A percentile compares a stretch with the other conserved stretches of the same genome.
phyloP scores from a whole-genome alignment of 2,329 filamentous ascomycete genomes.

The Lachnellula suecica region DNA sequence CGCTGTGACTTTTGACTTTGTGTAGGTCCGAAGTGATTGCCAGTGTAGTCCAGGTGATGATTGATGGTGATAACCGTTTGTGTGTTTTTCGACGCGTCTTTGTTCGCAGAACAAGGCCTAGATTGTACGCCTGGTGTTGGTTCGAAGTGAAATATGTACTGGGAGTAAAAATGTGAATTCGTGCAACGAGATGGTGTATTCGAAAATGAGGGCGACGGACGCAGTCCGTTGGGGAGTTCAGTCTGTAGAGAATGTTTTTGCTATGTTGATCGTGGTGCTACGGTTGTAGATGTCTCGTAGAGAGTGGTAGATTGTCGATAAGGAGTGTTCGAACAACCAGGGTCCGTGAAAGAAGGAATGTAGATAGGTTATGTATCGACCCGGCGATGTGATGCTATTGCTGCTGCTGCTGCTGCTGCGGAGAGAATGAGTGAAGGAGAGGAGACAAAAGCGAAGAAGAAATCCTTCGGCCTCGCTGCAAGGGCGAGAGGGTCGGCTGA shows the following conservation, averaged over 20 bases:
- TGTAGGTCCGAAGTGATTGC: constrained; percentile 5
- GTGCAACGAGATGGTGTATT: neutral
- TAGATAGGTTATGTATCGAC: constrained; percentile 20
- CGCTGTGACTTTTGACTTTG: constrained; percentile 6
- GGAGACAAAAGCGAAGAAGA: constrained; percentile 9
- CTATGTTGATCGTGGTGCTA: neutral
- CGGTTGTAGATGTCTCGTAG: constrained; percentile 3
- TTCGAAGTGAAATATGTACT: constrained; percentile 4
- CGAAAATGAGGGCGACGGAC: neutral
- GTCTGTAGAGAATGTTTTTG: neutral
- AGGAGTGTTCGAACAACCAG: constrained; percentile 30
- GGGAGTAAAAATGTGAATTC: constrained; percentile 1
- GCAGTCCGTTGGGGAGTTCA: neutral
- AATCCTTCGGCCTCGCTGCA: constrained; percentile 1
- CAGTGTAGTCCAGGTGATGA: constrained; percentile 4
- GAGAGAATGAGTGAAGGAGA: constrained; percentile 12
- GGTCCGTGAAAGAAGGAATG: constrained; percentile 27
- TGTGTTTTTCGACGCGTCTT: neutral
- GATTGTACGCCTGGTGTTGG: neutral
- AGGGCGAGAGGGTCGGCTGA: neutral
- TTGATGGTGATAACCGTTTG: constrained; percentile 1
- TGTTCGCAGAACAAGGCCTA: constrained; percentile 3
- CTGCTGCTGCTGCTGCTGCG: constrained; percentile 10
- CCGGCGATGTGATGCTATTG: constrained; percentile 23
- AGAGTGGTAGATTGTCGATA: constrained; percentile 24